These are phyloP conservation scores for Penicillium argentinense DNA, from an alignment of 495 filamentous ascomycete species.

Conservation along the genomic window DNA sequence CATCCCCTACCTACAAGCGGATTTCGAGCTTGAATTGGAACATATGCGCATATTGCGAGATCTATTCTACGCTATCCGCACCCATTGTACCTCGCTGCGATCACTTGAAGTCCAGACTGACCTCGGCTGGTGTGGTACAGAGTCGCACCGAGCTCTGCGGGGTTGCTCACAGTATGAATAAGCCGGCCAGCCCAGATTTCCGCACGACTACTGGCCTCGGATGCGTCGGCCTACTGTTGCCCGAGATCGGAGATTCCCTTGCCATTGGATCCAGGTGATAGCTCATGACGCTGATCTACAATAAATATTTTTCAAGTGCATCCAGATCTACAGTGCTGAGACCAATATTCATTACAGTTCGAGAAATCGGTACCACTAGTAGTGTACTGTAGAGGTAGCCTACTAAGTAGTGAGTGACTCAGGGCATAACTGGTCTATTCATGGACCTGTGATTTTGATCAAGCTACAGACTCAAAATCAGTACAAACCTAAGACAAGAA, in stretches of 20 bases:
- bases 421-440: too few relatives aligned
- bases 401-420: too few relatives aligned
- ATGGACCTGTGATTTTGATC: too few relatives aligned
- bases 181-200: constrained; percentile 29
- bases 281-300: too few relatives aligned
- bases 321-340: too few relatives aligned
- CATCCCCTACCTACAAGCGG: too few relatives aligned
- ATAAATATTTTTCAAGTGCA: too few relatives aligned
- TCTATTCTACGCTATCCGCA: background rate
- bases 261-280: background rate
- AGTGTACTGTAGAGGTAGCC: too few relatives aligned
- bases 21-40: background rate
- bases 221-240: constrained; percentile 3
- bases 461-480: too few relatives aligned
- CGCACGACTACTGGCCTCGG: background rate
- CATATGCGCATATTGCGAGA: too few relatives aligned
- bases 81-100: background rate
- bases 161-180: constrained; percentile 19
- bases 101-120: background rate
- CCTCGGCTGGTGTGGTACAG: background rate
- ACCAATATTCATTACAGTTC: background rate
- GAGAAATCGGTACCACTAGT: too few relatives aligned
- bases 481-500: too few relatives aligned
- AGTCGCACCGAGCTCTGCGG: constrained; percentile 18
- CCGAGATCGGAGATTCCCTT: constrained; percentile 4